Percentiles rank a stretch among this genome's conserved stretches.
Conservation (phyloP, 352 stramenopile genomes). For the Globisporangium iwayamae region DNA sequence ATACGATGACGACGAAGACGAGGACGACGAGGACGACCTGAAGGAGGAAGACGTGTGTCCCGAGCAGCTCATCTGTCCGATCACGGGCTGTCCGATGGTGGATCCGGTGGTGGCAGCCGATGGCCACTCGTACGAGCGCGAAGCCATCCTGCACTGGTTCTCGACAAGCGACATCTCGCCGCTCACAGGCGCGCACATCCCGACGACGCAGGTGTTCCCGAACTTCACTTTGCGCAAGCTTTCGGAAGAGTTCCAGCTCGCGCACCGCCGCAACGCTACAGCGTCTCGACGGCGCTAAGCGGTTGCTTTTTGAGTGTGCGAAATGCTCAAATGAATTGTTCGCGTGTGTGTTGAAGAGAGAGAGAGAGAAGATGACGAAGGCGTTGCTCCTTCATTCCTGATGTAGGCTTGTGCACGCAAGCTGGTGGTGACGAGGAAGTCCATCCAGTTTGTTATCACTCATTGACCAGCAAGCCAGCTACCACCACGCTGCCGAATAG, state of each 20-base stretch:
- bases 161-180: constrained; percentile 77
- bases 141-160: constrained; percentile 94
- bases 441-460: neutral
- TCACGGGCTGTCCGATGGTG: constrained; percentile 93
- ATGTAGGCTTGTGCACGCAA: neutral
- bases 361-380: neutral
- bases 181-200: constrained; percentile 70
- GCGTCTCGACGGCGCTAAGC: constrained; percentile 15
- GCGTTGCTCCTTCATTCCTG: neutral
- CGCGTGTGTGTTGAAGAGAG: neutral
- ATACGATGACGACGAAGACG: constrained; percentile 16
- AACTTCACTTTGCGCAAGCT: constrained; percentile 74
- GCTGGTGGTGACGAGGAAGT: neutral
- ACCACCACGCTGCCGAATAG: neutral
- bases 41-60: constrained; percentile 30
- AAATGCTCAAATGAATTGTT: neutral
- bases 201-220: constrained; percentile 68
- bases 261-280: constrained; percentile 7
- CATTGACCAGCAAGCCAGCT: neutral
- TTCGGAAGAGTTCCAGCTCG: constrained; percentile 53
- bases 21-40: constrained; percentile 23
- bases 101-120: constrained; percentile 96
- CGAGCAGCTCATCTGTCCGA: constrained; percentile 87
- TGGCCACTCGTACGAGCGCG: constrained; percentile 97
- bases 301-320: neutral